Evolutionary conservation across 208 protist species (phyloP), one percentile per base, ranked within the genome.

Genomic region (Acanthamoeba healyi): DNA sequence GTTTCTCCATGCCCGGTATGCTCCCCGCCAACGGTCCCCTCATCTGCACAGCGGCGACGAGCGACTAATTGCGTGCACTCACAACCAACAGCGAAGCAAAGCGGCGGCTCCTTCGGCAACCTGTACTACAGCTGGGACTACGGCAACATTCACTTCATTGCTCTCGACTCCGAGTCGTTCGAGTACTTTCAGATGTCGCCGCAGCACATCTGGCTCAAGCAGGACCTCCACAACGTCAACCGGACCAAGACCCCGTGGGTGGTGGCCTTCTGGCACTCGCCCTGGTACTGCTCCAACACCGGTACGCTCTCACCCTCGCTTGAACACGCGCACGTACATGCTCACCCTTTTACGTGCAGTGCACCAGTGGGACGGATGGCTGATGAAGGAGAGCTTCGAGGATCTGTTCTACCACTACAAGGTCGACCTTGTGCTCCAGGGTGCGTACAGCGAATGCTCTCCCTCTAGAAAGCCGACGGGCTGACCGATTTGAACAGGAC

Each of bases 71-170:
- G n/a, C n/a, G n/a, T n/a, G n/a, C n/a, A n/a, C n/a, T n/a, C n/a
- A n/a, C n/a, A n/a, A 36, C 29, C 26, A 32, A 40, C 14, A 84
- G 74, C 74, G 6, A 84, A 84, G 74, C 40, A 84, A 29, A 84
- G 74, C 29, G 74, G 74, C 7, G 74, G 24, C 19, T 32, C 74
- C 26, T 84, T 7, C 14, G 74, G 74, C 74, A 84, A 84, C 42
- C 49, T 93, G n/a, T 93, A 93, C 46, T 93, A 93, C 88, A 93
- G 88, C 88, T 93, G 40, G 17, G 44, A 93, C 63, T 93, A 93
- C 42, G 88, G 88, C 34, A 77, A 49, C 51, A 63, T 81, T 17
- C 88, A 93, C 65, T 63, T 93, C 65, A 81, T 81, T 34, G 22
- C 70, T 4, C 32, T 93, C 44, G 63, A 93, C 67, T 82, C 88